Evolutionary conservation across 257 asterid genomes (phyloP).

Genomic region (Solanum boliviense): DNA sequence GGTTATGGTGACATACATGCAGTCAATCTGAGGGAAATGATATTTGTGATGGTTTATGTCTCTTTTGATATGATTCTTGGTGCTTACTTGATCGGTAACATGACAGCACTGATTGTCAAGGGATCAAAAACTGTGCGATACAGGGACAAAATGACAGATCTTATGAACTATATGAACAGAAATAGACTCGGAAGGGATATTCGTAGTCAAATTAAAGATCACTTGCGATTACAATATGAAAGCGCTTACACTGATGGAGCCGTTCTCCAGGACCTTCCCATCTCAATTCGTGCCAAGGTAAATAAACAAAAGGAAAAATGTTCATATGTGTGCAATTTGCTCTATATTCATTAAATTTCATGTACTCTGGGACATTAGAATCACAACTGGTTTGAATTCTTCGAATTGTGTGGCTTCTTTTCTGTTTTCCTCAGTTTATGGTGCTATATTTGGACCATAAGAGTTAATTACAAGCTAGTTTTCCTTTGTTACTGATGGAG

Average conservation of each 20-base stretch:
- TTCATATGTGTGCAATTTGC: neutral
- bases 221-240: slow-evolving; percentile 83
- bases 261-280: slow-evolving; percentile 79
- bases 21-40: slow-evolving; percentile 87
- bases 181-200: slow-evolving; percentile 65
- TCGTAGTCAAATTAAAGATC: slow-evolving; percentile 81
- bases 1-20: slow-evolving; percentile 99
- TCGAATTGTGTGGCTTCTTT: neutral
- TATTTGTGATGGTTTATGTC: slow-evolving; percentile 83
- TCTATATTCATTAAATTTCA: neutral
- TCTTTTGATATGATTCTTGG: slow-evolving; percentile 95
- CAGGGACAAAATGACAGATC: slow-evolving; percentile 85
- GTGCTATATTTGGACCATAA: neutral
- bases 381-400: neutral
- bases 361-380: neutral
- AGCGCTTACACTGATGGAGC: slow-evolving; percentile 69
- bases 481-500: neutral
- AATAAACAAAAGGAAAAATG: neutral
- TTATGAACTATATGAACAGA: slow-evolving; percentile 72
- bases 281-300: slow-evolving; percentile 90
- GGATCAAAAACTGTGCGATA: slow-evolving; percentile 90
- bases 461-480: neutral
- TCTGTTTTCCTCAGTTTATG: neutral
- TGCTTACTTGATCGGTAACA: slow-evolving; percentile 93
- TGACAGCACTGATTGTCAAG: slow-evolving; percentile 95